phyloP scores from a whole-genome alignment of 768 basidiomycete genomes.

The Tephrocybe sp. region DNA sequence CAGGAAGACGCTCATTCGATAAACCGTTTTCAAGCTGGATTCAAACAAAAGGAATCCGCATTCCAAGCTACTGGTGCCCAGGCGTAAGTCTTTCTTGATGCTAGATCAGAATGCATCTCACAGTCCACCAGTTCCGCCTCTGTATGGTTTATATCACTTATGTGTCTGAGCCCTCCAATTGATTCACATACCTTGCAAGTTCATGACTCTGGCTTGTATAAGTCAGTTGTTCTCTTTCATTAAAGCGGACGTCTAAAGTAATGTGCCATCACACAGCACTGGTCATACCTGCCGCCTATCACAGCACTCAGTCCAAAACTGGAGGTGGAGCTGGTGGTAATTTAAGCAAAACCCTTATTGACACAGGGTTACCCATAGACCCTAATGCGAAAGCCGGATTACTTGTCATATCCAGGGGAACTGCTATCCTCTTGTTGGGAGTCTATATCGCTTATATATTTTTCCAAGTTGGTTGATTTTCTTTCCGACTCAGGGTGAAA shows the following conservation, averaged over 20 bases:
- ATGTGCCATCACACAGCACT: slow-evolving; percentile 49
- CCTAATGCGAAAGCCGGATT: slow-evolving; percentile 44
- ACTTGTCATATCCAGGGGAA: slow-evolving; percentile 75
- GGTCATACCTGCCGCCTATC: slow-evolving; percentile 88
- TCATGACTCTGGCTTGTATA: slow-evolving; percentile 86
- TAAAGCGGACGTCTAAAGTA: not conserved
- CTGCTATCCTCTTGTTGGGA: slow-evolving; percentile 67
- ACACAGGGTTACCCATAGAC: slow-evolving; percentile 17
- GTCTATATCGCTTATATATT: slow-evolving; percentile 74
- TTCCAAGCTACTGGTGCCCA: slow-evolving; percentile 89
- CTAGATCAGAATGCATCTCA: slow-evolving; percentile 4
- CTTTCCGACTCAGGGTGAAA: not conserved
- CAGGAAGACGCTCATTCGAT: not conserved
- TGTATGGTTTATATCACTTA: slow-evolving; percentile 25
- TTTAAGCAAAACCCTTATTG: not conserved
- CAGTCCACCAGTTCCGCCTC: slow-evolving; percentile 41
- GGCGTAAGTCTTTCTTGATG: slow-evolving; percentile 49
- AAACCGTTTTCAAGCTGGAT: slow-evolving; percentile 64
- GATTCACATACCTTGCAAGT: slow-evolving; percentile 29
- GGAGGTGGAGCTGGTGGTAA: slow-evolving; percentile 8
- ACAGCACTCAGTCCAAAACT: slow-evolving; percentile 36
- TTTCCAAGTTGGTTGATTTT: slow-evolving; percentile 59
- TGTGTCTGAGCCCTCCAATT: slow-evolving; percentile 3
- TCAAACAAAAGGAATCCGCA: slow-evolving; percentile 58
- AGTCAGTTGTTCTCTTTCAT: slow-evolving; percentile 43